These are phyloP conservation scores for Apostasia shenzhenica DNA, from an alignment of 106 monocot genomes.

Conservation along the genomic window DNA sequence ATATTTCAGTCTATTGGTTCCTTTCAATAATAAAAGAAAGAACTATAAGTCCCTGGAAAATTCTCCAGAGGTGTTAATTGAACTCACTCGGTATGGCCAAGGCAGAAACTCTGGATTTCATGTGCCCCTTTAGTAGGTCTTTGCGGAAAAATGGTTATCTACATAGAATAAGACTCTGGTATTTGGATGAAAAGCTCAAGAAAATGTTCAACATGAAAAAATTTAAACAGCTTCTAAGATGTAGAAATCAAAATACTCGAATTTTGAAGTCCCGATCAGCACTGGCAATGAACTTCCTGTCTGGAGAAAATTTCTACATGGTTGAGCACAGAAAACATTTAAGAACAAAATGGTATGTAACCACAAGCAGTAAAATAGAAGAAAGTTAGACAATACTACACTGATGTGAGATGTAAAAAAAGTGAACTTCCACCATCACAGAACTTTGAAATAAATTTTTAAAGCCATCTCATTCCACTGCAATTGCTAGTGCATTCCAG, in stretches of 20 bases:
- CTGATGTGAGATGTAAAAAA: no score
- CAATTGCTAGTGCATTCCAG: no score
- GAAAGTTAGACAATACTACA: no score
- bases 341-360: background rate
- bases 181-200: background rate
- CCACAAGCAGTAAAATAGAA: background rate
- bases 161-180: conserved; percentile 2
- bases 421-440: no score
- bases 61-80: background rate
- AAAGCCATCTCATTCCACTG: no score
- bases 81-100: conserved; percentile 95
- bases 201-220: background rate
- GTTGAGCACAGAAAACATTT: conserved; percentile 1
- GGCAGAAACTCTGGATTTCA: conserved; percentile 97
- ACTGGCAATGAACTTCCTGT: conserved; percentile 83
- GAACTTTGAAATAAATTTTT: no score
- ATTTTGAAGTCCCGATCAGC: conserved; percentile 98
- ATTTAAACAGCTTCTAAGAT: background rate
- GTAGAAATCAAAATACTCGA: conserved; percentile 41
- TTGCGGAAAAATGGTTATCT: conserved; percentile 72
- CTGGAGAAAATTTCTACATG: conserved; percentile 84
- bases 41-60: background rate
- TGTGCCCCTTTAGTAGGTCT: conserved; percentile 62
- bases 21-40: no score
- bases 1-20: no score